Percentiles rank a stretch among this genome's conserved stretches.
Evolutionary conservation across 495 filamentous ascomycete genomes (phyloP).

Genomic region (Lichina pygmaea): DNA sequence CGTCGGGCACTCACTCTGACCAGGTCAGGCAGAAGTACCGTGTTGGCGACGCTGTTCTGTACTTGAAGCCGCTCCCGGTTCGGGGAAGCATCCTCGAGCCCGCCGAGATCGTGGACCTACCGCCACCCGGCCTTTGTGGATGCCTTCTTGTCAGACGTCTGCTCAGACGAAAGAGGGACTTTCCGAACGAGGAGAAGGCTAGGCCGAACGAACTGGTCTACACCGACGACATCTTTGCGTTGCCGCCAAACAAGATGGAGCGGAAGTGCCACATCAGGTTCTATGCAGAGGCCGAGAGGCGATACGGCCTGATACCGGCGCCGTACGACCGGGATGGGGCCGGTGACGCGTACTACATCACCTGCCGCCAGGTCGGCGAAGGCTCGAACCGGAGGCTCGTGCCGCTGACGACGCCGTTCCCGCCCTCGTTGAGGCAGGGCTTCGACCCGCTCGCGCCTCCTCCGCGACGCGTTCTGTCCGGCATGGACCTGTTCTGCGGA

Average conservation of each 20-base stretch:
- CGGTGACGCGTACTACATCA: slow-evolving; percentile 37
- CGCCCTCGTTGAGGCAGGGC: slow-evolving; percentile 22
- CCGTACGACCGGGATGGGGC: slow-evolving; percentile 37
- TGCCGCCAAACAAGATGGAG: slow-evolving; percentile 16
- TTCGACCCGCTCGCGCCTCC: slow-evolving; percentile 16
- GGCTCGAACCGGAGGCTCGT: slow-evolving; percentile 3
- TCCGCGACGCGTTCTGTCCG: slow-evolving; percentile 15
- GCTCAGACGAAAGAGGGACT: slow-evolving; percentile 12
- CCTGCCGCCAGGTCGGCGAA: slow-evolving; percentile 7
- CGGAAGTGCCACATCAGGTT: slow-evolving; percentile 31
- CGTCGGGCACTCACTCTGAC: slow-evolving; percentile 4
- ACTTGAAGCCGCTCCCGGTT: slow-evolving; percentile 4
- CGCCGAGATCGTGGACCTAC: slow-evolving; percentile 12
- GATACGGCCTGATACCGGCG: slow-evolving; percentile 18
- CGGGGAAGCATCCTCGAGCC: slow-evolving; percentile 19
- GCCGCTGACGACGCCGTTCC: slow-evolving; percentile 5
- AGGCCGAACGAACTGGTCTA: slow-evolving; percentile 41
- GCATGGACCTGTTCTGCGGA: slow-evolving; percentile 45
- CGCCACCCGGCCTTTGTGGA: background rate
- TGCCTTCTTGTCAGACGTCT: slow-evolving; percentile 19
- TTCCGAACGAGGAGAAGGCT: slow-evolving; percentile 10
- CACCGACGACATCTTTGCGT: slow-evolving; percentile 17
- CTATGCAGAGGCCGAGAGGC: slow-evolving; percentile 14
- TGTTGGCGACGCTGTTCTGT: slow-evolving; percentile 29
- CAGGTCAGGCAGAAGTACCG: slow-evolving; percentile 9